Evolutionary conservation across 2,329 filamentous ascomycete species (phyloP).

Genomic region (Cordyceps pruinosa): DNA sequence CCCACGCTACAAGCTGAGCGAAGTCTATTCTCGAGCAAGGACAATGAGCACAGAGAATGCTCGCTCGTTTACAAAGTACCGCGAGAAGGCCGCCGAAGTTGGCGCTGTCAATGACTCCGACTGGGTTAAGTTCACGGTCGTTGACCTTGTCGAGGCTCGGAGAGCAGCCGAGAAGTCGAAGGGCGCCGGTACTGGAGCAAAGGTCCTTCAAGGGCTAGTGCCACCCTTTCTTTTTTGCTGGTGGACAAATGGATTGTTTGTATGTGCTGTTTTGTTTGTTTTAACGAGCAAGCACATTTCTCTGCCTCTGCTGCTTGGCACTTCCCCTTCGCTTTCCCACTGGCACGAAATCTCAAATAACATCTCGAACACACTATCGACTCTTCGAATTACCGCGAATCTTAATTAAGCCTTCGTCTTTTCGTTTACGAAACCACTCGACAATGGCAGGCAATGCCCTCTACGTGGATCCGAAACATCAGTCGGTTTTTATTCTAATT

Average conservation of each 20-base stretch:
- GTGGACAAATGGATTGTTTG: background rate
- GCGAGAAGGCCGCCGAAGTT: background rate
- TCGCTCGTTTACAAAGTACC: background rate
- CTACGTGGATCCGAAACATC: no score
- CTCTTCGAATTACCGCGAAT: background rate
- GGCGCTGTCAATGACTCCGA: background rate
- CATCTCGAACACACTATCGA: background rate
- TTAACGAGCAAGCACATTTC: background rate
- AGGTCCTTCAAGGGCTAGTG: background rate
- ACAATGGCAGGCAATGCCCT: no score
- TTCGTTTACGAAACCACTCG: no score
- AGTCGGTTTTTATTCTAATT: no score
- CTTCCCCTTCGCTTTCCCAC: background rate
- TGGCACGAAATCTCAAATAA: background rate
- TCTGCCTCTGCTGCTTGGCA: background rate
- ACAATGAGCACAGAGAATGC: background rate
- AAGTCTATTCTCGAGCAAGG: slow-evolving; percentile 10
- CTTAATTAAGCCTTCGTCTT: no score
- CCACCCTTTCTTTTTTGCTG: background rate
- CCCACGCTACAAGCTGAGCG: slow-evolving; percentile 15
- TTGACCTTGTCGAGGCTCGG: background rate
- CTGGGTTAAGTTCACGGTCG: background rate
- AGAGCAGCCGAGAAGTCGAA: background rate
- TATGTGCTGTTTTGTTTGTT: background rate
- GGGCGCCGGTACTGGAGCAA: background rate